A percentile compares a stretch with the other conserved stretches of the same genome.
Evolutionary conservation across 306 rosid species (phyloP).

Genomic region (Gastrolobium villosum): DNA sequence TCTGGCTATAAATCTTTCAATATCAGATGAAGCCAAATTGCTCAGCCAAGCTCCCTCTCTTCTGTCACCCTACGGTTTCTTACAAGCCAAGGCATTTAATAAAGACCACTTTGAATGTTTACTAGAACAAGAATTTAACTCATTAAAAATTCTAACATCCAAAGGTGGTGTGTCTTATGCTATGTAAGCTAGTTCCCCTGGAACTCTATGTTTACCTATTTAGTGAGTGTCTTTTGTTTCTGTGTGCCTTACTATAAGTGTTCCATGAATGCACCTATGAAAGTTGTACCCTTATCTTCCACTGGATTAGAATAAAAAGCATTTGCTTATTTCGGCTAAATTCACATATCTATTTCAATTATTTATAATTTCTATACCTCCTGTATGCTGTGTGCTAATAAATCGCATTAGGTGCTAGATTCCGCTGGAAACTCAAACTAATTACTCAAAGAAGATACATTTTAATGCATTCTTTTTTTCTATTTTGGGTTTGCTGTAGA

Average conservation of each 20-base stretch:
- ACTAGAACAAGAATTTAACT: slow-evolving; percentile 34
- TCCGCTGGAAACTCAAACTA: slow-evolving; percentile 10
- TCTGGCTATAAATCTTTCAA: slow-evolving; percentile 73
- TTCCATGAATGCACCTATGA: slow-evolving; percentile 37
- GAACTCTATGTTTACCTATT: slow-evolving; percentile 14
- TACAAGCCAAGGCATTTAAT: slow-evolving; percentile 48
- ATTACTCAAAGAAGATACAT: background rate
- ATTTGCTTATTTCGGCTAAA: slow-evolving; percentile 37
- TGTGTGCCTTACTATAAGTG: slow-evolving; percentile 41
- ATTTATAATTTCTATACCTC: slow-evolving; percentile 12
- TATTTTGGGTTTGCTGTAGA: background rate
- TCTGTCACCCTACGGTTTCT: slow-evolving; percentile 74
- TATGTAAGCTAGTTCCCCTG: slow-evolving; percentile 22
- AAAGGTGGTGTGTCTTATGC: slow-evolving; percentile 39
- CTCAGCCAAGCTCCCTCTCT: slow-evolving; percentile 80
- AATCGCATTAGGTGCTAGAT: slow-evolving; percentile 2
- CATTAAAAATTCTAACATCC: slow-evolving; percentile 30
- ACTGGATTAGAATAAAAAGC: slow-evolving; percentile 32
- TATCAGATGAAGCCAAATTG: slow-evolving; percentile 56
- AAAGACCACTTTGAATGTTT: slow-evolving; percentile 35
- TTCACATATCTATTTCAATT: slow-evolving; percentile 1
- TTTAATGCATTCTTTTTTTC: background rate
- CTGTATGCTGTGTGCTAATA: background rate
- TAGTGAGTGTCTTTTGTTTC: slow-evolving; percentile 38
- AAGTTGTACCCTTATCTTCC: slow-evolving; percentile 31